Base-by-base conservation (phyloP, 371 early-diverging fungal species). In the Chytridiales sp. region DNA sequence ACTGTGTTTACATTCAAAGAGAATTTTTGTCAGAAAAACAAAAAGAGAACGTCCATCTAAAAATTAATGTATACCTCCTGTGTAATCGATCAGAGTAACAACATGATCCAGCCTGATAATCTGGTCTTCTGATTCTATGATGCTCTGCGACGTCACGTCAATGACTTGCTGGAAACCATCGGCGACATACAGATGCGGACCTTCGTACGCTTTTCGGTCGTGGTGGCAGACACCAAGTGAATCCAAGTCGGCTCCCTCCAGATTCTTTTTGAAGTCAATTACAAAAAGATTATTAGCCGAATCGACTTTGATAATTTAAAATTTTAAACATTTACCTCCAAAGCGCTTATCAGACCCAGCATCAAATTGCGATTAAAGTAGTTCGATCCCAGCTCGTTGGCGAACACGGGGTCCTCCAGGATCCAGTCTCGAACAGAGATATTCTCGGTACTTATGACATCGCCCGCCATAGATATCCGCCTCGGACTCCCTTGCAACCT, bases 401-500 rank as follows among this genome's bases (percentile, higher is more conserved):
- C 29, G 41, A 59, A 59, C 19, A 29, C 41, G 8, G 34, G 38
- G 24, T 59, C 59, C 50, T 51, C 47, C 32, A 55, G 15, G 4
- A 62, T n/a, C 63, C 63, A 62, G 22, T 62, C 63, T 15, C 63
- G 47, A 22, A 62, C 50, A 9, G 63, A 62, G 2, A 56, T 22
- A 24, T 62, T 57, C 13, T 22, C 39, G 9, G 17, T 40, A 47
- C 39, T 19, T 24, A n/a, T n/a, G n/a, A n/a, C n/a, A n/a, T n/a
- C n/a, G n/a, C n/a, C n/a, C n/a, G n/a, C n/a, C n/a, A n/a, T n/a
- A n/a, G n/a, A n/a, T n/a, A 29, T 56, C 44, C 24, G 11, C 15
- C 31, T 43, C 11, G 9, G 9, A 44, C n/a, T 43, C 30, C n/a
- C 53, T 21, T 11, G 21, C 62, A 4, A 4, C n/a, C n/a, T n/a